Evolutionary conservation across 139 green algal species (phyloP).

Genomic region (Tetradesmus obliquus): DNA sequence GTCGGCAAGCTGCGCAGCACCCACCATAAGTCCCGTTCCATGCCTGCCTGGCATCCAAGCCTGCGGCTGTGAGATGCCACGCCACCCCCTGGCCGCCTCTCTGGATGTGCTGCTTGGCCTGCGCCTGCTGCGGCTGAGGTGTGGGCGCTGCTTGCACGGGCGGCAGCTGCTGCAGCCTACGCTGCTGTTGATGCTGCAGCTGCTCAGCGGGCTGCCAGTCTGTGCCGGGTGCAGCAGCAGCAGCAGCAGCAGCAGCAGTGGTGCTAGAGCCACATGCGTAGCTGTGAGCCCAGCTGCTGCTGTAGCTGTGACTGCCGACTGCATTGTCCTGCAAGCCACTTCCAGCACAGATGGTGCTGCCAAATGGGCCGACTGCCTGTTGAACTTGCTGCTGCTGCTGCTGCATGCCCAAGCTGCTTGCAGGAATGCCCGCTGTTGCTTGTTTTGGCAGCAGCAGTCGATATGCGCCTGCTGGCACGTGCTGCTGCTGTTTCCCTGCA

Average conservation of each 20-base stretch:
- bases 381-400: neutral
- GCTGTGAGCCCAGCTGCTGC: slow-evolving; percentile 1
- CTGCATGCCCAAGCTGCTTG: neutral
- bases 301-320: neutral
- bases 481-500: neutral
- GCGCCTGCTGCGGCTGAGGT: slow-evolving; percentile 11
- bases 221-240: too few species aligned
- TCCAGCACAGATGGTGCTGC: neutral
- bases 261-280: neutral
- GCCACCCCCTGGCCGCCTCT: neutral
- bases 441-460: neutral
- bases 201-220: neutral
- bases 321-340: neutral
- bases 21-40: slow-evolving; percentile 23
- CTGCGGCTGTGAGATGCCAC: slow-evolving; percentile 10
- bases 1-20: neutral
- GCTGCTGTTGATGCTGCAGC: neutral
- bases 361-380: neutral
- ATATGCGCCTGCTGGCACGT: neutral
- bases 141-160: neutral
- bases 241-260: neutral
- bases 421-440: too few species aligned
- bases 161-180: slow-evolving; percentile 20
- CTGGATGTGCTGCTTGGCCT: neutral
- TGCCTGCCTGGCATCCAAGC: neutral